Base-by-base conservation (phyloP, 202 grass and related monocot genomes). In the Panicum virgatum region DNA sequence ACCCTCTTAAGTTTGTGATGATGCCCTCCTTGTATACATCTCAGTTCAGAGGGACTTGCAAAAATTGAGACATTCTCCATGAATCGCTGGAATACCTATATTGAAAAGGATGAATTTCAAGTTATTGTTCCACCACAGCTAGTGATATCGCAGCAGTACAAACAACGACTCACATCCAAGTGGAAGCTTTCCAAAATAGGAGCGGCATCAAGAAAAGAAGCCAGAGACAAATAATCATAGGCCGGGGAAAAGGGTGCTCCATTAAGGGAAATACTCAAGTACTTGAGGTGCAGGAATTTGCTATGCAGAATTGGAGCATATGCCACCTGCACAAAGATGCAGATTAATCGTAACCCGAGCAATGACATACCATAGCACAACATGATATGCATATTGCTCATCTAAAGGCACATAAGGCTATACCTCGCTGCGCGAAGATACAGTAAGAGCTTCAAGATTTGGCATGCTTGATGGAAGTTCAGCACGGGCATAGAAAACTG, bases 221-320 rank as follows among this genome's bases (percentile, higher is more conserved):
- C 48, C 45, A 80, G 62, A 42, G 34, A 79, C 50, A 64, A 67
- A 53, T 23, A 67, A 54, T 68, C 34, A 80, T 67, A 67, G n/a
- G 13, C 26, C 20, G 9, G 62, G 18, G 7, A 23, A 39, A 68
- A 50, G 14, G 46, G 7, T 23, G 16, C 5, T 30, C 38, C 64
- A 44, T 10, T 16, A 57, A 80, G 36, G 14, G 1, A 0, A 58
- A 69, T 44, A 43, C 2, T 8, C 5, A 80, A 18, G 7, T 3
- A 32, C 22, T 37, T 69, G 25, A 81, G 77, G 62, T 61, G 7
- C n/a, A 47, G 12, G 40, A 71, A 59, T 71, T 81, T 71, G 26
- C 39, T 25, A 48, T 1, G 40, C 54, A 25, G 6, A 40, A 7
- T 81, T 47, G 66, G 19, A 25, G 19, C 37, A 59, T 2, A 37